Evolutionary conservation across 495 filamentous ascomycete species (phyloP), one percentile per base, ranked within the genome.

Genomic region (Evansstolkia leycettana): DNA sequence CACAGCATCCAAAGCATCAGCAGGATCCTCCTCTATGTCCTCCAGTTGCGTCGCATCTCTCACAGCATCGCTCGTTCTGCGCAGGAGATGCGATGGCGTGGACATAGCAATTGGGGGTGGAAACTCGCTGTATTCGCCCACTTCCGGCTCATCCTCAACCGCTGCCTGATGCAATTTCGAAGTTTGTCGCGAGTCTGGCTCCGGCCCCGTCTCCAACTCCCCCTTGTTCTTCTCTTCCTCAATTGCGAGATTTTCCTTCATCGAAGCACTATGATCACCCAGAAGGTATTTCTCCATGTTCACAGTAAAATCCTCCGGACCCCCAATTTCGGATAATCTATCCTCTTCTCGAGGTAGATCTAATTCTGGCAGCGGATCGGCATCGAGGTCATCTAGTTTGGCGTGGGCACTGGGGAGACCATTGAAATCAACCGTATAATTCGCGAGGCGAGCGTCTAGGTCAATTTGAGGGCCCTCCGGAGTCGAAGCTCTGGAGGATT

Each of bases 281-380:
- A 60, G 54, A 33, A 72, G 48, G 39, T 69, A 72, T 31, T 58
- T 57, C 28, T 68, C 65, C 40, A 72, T 35, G 33, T 70, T 67
- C 17, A 61, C 46, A 0, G 69, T 72, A 23, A 72, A 72, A 39
- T 72, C 69, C 23, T 67, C 65, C 1, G 69, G 69, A 0, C 69
- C 69, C 5, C 64, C 67, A 15, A 68, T 61, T 36, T 68, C 66
- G 5, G 64, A 68, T 7, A 60, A 36, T 6, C 52, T 43, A 9
- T 60, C 51, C 8, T 64, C 57, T 11, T 47, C 43, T 19, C 46
- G 38, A 0, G 42, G 43, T 6, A 53, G 36, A 9, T 52, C 48
- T 17, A 48, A 38, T 4, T 64, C 58, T 2, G 45, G 50, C 5
- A 58, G 40, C 9, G 40, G 37, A 1, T 45, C 41, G 1, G 20